These are phyloP conservation scores for Massariosphaeria phaeospora DNA, from an alignment of 495 filamentous ascomycete species.

Conservation along the genomic window DNA sequence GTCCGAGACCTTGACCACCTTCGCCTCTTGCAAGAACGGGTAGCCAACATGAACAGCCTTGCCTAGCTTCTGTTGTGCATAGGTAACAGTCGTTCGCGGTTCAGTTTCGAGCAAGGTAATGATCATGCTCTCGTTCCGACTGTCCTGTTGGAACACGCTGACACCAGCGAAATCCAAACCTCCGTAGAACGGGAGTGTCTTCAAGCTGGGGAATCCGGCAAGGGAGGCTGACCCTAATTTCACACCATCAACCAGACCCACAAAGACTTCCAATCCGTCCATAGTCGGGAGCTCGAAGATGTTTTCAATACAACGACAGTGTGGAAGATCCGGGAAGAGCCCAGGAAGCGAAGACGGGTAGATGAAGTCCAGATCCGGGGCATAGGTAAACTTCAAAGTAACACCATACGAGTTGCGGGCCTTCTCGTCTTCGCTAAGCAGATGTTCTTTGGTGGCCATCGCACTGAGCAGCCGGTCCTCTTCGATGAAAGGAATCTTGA, in stretches of 20 bases:
- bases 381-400: conserved; percentile 86
- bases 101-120: conserved; percentile 75
- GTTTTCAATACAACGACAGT: conserved; percentile 89
- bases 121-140: conserved; percentile 94
- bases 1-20: conserved; percentile 81
- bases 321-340: conserved; percentile 81
- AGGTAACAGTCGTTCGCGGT: conserved; percentile 59
- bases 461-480: conserved; percentile 76
- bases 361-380: conserved; percentile 63
- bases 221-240: conserved; percentile 74
- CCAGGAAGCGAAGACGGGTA: conserved; percentile 85
- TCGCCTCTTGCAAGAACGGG: conserved; percentile 91
- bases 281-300: conserved; percentile 90
- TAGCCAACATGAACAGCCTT: conserved; percentile 88
- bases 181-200: conserved; percentile 74
- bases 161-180: conserved; percentile 84
- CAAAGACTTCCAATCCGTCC: conserved; percentile 80
- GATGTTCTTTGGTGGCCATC: conserved; percentile 75
- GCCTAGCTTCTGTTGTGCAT: conserved; percentile 74
- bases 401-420: conserved; percentile 86
- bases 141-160: conserved; percentile 94
- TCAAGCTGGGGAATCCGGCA: conserved; percentile 88
- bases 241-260: conserved; percentile 82
- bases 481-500: conserved; percentile 98
- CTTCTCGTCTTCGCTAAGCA: conserved; percentile 70